Evolutionary conservation across 1,139 yeast species (phyloP).

Genomic region (Sugiyamaella pinicola): DNA sequence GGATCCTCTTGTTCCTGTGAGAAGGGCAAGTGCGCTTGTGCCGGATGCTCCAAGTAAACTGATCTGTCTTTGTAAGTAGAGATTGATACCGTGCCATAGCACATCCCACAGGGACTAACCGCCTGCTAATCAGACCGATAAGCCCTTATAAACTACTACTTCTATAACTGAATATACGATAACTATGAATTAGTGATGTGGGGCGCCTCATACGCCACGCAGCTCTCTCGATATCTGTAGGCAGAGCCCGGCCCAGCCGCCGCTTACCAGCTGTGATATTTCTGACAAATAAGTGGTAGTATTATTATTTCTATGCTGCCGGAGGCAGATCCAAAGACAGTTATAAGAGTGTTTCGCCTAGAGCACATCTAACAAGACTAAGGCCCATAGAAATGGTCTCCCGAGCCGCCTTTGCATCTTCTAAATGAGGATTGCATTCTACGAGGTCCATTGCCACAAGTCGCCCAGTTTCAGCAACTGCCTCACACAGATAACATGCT

Average conservation of each 20-base stretch:
- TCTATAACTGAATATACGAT: too few relatives aligned
- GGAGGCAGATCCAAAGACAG: constrained; percentile 8
- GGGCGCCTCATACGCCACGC: too few relatives aligned
- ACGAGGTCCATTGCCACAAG: constrained; percentile 88
- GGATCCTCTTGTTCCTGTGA: constrained; percentile 26
- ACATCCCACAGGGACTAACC: too few relatives aligned
- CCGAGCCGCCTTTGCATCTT: constrained; percentile 68
- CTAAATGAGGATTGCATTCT: constrained; percentile 87
- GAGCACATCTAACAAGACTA: constrained; percentile 89
- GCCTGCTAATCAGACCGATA: too few relatives aligned
- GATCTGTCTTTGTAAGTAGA: neutral
- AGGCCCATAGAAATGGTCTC: constrained; percentile 91
- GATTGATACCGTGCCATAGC: neutral
- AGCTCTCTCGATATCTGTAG: too few relatives aligned
- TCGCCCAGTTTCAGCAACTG: constrained; percentile 84
- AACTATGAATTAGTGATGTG: too few relatives aligned
- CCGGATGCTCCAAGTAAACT: constrained; percentile 27
- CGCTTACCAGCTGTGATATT: too few relatives aligned
- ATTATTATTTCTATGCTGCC: too few relatives aligned
- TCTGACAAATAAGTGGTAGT: too few relatives aligned
- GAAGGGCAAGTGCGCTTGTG: constrained; percentile 27
- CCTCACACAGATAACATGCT: constrained; percentile 90
- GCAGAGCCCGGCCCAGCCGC: too few relatives aligned
- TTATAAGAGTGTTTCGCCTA: constrained; percentile 84
- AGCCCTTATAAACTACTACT: too few relatives aligned